A percentile compares a stretch with the other conserved stretches of the same genome.
Conservation (phyloP, 2,329 filamentous ascomycete species). For the Polychaeton citri region DNA sequence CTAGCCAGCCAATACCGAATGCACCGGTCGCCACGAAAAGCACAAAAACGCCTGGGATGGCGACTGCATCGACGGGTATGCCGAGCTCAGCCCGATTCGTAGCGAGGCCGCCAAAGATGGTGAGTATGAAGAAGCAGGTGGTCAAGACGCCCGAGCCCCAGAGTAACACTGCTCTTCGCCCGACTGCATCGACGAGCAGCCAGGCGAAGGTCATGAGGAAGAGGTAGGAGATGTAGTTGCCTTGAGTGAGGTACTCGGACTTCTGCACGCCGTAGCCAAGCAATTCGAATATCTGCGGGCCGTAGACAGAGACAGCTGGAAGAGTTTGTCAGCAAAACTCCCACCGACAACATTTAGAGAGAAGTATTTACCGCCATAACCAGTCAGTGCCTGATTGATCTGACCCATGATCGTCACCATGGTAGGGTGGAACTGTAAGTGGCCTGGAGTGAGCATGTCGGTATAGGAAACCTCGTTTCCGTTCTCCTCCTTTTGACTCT, state of each 20-base stretch:
- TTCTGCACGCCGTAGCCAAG: constrained; percentile 39
- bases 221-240: constrained; percentile 49
- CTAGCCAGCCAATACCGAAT: constrained; percentile 48
- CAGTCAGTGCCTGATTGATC: constrained; percentile 46
- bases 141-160: constrained; percentile 38
- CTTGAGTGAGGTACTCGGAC: constrained; percentile 45
- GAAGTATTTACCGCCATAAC: constrained; percentile 22
- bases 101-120: constrained; percentile 38
- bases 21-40: constrained; percentile 46
- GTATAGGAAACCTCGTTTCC: constrained; percentile 36
- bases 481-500: constrained; percentile 36
- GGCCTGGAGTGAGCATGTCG: constrained; percentile 44
- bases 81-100: constrained; percentile 24
- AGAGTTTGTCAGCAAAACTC: no score
- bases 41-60: constrained; percentile 37
- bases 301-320: constrained; percentile 47
- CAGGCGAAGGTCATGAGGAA: constrained; percentile 48
- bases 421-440: constrained; percentile 47
- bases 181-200: constrained; percentile 44
- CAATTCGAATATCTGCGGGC: constrained; percentile 50
- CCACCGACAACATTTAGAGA: no score
- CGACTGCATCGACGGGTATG: constrained; percentile 29
- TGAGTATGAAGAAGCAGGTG: constrained; percentile 37
- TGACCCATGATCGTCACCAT: constrained; percentile 50
- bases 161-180: constrained; percentile 40